Evolutionary conservation across 768 basidiomycete genomes (phyloP), one percentile per base, ranked within the genome.

Genomic region (Hygrocybe punicea): DNA sequence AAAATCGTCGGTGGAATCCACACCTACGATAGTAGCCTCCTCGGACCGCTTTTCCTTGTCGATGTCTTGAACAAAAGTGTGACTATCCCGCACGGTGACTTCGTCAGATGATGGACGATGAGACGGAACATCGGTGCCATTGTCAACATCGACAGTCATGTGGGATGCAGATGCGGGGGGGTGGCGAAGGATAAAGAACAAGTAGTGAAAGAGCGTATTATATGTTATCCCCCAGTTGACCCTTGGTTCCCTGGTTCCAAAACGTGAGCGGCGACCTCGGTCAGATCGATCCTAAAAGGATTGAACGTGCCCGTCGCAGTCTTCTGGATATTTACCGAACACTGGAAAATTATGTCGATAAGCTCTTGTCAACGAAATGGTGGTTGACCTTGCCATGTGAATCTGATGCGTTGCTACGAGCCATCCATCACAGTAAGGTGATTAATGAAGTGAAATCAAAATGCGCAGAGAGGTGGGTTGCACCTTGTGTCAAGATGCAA

Each of bases 1-100:
- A 61, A 64, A 63, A 58, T 60, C 63, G 24, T 58, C 53, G 2
- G 19, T 13, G 19, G 36, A 29, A 19, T 53, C 35, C 23, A 44
- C 17, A 3, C 13, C 37, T 39, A 51, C 48, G 21, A 35, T 11
- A n/a, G 54, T 29, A 24, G 35, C 13, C 39, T 14, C 51, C n/a
- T 37, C 17, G 36, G 25, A 47, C 34, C 21, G 29, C 47, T 52
- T 51, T 37, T 45, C 48, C 33, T 40, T 34, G 47, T 7, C 29
- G 16, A n/a, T 25, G 16, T 16, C 36, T n/a, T 35, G 29, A 37
- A 3, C 51, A 37, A 11, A 36, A 21, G 23, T 33, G 17, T 36
- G n/a, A 10, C 51, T 23, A 4, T 13, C 51, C n/a, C 23, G 51
- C 21, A 52, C 34, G 2, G 51, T 52, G n/a, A 33, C n/a, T 37